These are phyloP conservation scores for Fonsecaea multimorphosa DNA, from an alignment of 2,329 filamentous ascomycete species.

Conservation along the genomic window DNA sequence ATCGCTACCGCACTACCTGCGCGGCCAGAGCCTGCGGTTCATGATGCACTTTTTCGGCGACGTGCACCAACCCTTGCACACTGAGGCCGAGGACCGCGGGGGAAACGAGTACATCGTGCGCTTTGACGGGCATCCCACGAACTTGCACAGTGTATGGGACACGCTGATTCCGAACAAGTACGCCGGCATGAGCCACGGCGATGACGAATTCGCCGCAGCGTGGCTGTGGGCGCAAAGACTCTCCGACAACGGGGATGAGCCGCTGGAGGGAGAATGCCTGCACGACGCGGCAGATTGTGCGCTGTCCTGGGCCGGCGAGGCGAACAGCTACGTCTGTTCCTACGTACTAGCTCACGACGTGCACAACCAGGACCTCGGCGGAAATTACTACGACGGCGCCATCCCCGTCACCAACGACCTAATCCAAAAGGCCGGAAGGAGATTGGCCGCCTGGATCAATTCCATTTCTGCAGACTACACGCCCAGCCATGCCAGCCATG, in stretches of 20 bases:
- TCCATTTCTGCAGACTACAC: constrained; percentile 12
- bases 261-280: constrained; percentile 28
- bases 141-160: constrained; percentile 78
- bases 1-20: constrained; percentile 41
- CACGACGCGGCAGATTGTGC: constrained; percentile 42
- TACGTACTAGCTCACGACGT: constrained; percentile 70
- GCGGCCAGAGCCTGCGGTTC: constrained; percentile 54
- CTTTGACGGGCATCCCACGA: constrained; percentile 64
- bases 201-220: constrained; percentile 30
- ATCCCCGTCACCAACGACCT: constrained; percentile 36
- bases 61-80: constrained; percentile 73
- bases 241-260: constrained; percentile 40
- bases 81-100: constrained; percentile 65
- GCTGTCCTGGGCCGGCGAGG: constrained; percentile 64
- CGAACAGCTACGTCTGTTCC: constrained; percentile 67
- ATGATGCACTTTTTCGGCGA: constrained; percentile 69
- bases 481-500: background rate
- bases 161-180: constrained; percentile 46
- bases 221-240: constrained; percentile 63
- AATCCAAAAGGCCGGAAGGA: constrained; percentile 36
- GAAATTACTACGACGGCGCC: constrained; percentile 39
- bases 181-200: constrained; percentile 19
- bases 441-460: constrained; percentile 39
- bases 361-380: constrained; percentile 51
- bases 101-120: constrained; percentile 72